phyloP scores from a whole-genome alignment of 208 protist genomes.

The Leishmania guyanensis region DNA sequence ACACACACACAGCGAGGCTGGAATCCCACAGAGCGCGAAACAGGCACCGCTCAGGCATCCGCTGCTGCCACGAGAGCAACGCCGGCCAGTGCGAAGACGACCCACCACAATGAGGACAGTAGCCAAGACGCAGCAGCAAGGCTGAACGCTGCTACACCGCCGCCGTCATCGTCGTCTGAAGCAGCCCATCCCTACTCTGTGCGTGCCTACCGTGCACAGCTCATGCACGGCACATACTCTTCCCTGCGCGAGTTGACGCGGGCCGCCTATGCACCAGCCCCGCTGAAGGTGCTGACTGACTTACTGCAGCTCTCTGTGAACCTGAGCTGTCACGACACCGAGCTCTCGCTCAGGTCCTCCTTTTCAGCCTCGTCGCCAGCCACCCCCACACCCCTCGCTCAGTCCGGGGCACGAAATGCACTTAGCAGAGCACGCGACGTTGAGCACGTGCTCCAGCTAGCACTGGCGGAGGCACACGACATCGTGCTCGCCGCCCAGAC shows the following conservation, averaged over 20 bases:
- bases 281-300: constrained; percentile 64
- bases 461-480: constrained; percentile 27
- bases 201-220: constrained; percentile 59
- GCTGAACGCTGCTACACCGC: neutral
- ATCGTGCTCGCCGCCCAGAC: constrained; percentile 28
- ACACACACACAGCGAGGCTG: constrained; percentile 11
- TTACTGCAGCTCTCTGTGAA: constrained; percentile 34
- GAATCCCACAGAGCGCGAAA: neutral
- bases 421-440: constrained; percentile 29
- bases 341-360: neutral
- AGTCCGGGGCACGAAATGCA: constrained; percentile 12
- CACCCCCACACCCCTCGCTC: neutral
- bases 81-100: neutral
- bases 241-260: constrained; percentile 50
- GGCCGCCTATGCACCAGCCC: constrained; percentile 61
- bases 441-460: constrained; percentile 23
- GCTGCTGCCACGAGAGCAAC: neutral
- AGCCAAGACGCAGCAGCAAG: neutral
- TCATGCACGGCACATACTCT: constrained; percentile 50
- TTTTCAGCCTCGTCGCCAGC: neutral
- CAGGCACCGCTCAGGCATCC: neutral
- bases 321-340: neutral
- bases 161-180: neutral
- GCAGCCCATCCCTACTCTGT: constrained; percentile 36
- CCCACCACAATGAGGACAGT: neutral